Evolutionary conservation across 305 asterid genomes (phyloP).

Genomic region (Coffea humblotiana): DNA sequence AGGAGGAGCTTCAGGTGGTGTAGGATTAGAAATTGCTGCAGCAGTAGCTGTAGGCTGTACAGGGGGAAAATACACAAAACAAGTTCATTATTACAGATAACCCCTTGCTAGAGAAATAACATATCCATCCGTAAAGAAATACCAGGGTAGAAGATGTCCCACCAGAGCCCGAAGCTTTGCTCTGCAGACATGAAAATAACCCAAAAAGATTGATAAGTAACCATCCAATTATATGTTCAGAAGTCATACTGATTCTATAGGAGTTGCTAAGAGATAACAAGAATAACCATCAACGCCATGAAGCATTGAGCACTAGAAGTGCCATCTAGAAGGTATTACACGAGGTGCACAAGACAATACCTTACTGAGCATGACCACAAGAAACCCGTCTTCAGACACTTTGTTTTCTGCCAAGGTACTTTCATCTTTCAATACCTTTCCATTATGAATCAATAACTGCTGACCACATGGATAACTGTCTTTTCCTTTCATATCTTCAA

Average conservation of each 20-base stretch:
- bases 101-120: neutral
- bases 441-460: conserved; percentile 85
- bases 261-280: neutral
- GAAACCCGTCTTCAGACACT: conserved; percentile 93
- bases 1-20: conserved; percentile 50
- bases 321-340: neutral
- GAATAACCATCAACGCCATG: neutral
- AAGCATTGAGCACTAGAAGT: neutral
- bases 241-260: neutral
- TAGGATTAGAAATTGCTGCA: conserved; percentile 42
- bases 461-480: conserved; percentile 93
- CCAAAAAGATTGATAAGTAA: conserved; percentile 6
- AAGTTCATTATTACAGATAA: conserved; percentile 6
- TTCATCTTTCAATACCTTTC: conserved; percentile 90
- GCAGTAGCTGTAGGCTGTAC: conserved; percentile 56
- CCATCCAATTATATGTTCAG: neutral
- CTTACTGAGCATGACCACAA: conserved; percentile 97
- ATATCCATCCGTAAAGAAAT: conserved; percentile 11
- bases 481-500: conserved; percentile 90
- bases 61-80: conserved; percentile 20
- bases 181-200: conserved; percentile 39
- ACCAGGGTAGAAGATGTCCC: conserved; percentile 73
- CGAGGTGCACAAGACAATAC: conserved; percentile 29
- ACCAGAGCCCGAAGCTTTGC: conserved; percentile 54
- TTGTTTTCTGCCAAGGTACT: conserved; percentile 78